Percentiles rank a stretch among this genome's conserved stretches.
Conservation (phyloP, 2,329 filamentous ascomycete species). For the Cordyceps tenuipes region DNA sequence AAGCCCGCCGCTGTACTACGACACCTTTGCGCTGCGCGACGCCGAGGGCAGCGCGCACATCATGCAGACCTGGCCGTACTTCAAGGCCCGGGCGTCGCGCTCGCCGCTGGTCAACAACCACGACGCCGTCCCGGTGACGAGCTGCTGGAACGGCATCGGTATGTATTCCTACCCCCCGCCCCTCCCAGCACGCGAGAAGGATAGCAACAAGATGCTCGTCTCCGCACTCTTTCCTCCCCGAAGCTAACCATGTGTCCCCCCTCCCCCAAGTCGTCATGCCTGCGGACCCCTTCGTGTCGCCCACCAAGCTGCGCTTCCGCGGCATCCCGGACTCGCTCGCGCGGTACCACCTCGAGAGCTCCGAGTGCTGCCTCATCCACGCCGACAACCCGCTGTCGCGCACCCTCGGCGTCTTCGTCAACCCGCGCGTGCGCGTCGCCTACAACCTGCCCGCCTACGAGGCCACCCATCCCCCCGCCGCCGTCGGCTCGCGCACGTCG, state of each 20-base stretch:
- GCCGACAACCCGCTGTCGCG: conserved; percentile 55
- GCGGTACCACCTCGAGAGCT: conserved; percentile 58
- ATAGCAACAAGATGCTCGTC: too few species aligned
- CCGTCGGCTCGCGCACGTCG: conserved; percentile 14
- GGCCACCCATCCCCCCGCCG: conserved; percentile 31
- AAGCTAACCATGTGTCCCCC: not conserved
- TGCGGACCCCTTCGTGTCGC: conserved; percentile 45
- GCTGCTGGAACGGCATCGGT: conserved; percentile 40
- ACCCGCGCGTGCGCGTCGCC: conserved; percentile 60
- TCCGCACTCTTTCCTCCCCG: not conserved
- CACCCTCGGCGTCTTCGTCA: conserved; percentile 53
- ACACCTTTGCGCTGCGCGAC: conserved; percentile 55
- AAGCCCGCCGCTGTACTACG: conserved; percentile 46
- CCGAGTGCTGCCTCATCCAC: conserved; percentile 72
- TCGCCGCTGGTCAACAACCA: conserved; percentile 41
- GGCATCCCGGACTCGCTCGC: conserved; percentile 56
- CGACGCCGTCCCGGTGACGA: conserved; percentile 36
- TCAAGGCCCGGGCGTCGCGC: conserved; percentile 41
- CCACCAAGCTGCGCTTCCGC: conserved; percentile 47
- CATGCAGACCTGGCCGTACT: conserved; percentile 53
- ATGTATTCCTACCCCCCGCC: not conserved
- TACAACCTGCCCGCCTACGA: conserved; percentile 50
- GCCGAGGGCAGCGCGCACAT: conserved; percentile 39
- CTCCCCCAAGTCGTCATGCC: conserved; percentile 36
- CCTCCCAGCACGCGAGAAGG: too few species aligned